Base-by-base conservation (phyloP, 768 basidiomycete species). In the Exsudoporus frostii region DNA sequence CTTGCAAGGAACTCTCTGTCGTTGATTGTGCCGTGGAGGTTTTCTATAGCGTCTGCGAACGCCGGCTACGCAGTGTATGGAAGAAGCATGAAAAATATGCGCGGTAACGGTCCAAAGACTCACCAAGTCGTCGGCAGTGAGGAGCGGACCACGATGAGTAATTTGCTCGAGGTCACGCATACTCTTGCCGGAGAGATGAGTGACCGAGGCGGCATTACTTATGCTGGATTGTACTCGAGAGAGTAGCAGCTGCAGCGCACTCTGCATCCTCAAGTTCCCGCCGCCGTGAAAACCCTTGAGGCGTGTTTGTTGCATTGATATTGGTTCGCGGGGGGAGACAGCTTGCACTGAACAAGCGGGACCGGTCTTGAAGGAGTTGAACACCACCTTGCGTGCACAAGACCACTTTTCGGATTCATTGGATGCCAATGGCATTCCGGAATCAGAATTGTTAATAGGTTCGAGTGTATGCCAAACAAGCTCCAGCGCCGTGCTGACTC, bases 1-100 rank as follows among this genome's bases (percentile, higher is more conserved):
- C 79, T 66, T 64, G 78, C 86, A 65, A 88, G 65, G 56, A 87
- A 67, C 27, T 79, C 66, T 54, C 87, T 79, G 63, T 90, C 87
- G 60, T 90, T 74, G 36, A 77, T 60, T 29, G 71, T 70, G 3
- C 79, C 70, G 40, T 70, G 69, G 17, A 68, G 57, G 57, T 82
- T 70, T 53, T 66, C 65, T 10, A 82, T 32, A 13, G 79, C 79
- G 64, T 88, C 79, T 32, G 68, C 50, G 46, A 77, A 73, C 14
- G 79, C 80, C 27, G 74, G 73, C 83, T 85, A 25, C 27, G 30
- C 15, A 25, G 17, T 8, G 7, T 55, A 49, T 7, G 45, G 40
- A 24, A 9, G 5, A 30, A 15, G 36, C 2, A 24, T 50, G 34
- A 52, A 30, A 15, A 13, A 45, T 20, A 32, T n/a, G 9, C n/a